Evolutionary conservation across 805 yeast genomes (phyloP).

Genomic region (Zygoascus biomembranicola): DNA sequence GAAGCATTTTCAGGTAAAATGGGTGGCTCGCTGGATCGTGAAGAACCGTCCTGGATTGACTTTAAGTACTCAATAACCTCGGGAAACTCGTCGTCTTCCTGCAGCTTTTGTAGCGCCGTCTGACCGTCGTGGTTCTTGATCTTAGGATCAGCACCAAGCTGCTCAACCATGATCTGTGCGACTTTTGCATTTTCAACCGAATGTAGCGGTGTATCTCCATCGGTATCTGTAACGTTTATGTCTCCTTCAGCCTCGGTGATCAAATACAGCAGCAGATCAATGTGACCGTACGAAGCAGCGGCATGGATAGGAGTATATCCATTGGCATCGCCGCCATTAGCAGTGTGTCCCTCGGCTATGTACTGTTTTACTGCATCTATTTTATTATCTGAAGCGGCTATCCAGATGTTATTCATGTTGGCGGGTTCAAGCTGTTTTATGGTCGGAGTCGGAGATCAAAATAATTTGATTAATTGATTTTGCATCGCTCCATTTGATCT

Average conservation of each 20-base stretch:
- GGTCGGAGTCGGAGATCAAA: too few species aligned
- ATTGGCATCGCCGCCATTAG: conserved; percentile 77
- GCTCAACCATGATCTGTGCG: conserved; percentile 61
- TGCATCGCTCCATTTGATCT: background rate
- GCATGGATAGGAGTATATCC: conserved; percentile 98
- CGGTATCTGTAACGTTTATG: conserved; percentile 71
- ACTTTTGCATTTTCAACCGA: conserved; percentile 66
- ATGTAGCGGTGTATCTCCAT: conserved; percentile 94
- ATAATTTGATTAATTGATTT: too few species aligned
- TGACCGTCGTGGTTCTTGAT: conserved; percentile 63
- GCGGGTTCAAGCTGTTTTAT: too few species aligned
- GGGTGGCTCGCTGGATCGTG: background rate
- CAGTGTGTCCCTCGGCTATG: conserved; percentile 44
- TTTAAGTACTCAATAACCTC: conserved; percentile 62
- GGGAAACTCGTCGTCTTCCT: conserved; percentile 80
- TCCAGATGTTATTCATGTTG: conserved; percentile 65
- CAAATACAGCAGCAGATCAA: conserved; percentile 53
- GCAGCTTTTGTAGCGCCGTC: conserved; percentile 63
- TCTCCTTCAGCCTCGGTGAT: conserved; percentile 57
- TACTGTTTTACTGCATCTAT: conserved; percentile 46
- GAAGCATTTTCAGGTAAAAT: background rate
- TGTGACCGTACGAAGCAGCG: conserved; percentile 88
- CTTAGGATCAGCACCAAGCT: conserved; percentile 57
- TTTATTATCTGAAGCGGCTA: conserved; percentile 86
- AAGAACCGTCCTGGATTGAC: conserved; percentile 31